Base-by-base conservation (phyloP, 2,329 filamentous ascomycete species). In the Colletotrichum ledebouriae region DNA sequence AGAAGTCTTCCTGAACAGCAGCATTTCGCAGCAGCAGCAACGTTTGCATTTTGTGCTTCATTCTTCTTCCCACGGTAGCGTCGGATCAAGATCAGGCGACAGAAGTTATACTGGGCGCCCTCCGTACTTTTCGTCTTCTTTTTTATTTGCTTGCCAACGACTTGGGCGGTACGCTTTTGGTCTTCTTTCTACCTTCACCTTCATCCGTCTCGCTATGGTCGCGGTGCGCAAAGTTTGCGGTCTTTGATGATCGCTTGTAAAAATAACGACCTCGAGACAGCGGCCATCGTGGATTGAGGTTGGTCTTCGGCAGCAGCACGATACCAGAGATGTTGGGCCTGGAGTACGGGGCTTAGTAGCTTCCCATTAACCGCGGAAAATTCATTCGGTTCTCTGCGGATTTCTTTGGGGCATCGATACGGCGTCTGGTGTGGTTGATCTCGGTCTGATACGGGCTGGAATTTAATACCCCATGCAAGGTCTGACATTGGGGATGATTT, bases 1-100 rank as follows among this genome's bases (percentile, higher is more conserved):
- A 69, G 68, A 70, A 70, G 68, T 70, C 50, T 46, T 60, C 57
- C 56, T 53, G 49, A 68, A 20, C 33, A 57, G 47, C 42, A 55
- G 47, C 42, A 55, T 41, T 39, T 37, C 20, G 17, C 39, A 55
- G 17, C 50, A 53, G 37, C 34, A 53, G 47, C 49, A 46, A 50
- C 55, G 33, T 64, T 60, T 58, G 47, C 53, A 50, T 59, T 67
- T 59, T 53, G 39, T 52, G 37, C 34, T 47, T 65, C 44, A 52
- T 67, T 52, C 33, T 39, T 29, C 46, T 46, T 42, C 29, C 17
- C 46, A 41, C 47, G 12, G 7, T 20, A 13, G 41, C 11, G 39
- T 10, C 13, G 39, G 22, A 7, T 41, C 11, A 42, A 37, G 6
- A 49, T 34, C 39, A 56, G 52, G 47, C 39, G 13, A 12, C 47